Conservation (phyloP, 2,329 filamentous ascomycete species). For the Celoporthe dispersa region DNA sequence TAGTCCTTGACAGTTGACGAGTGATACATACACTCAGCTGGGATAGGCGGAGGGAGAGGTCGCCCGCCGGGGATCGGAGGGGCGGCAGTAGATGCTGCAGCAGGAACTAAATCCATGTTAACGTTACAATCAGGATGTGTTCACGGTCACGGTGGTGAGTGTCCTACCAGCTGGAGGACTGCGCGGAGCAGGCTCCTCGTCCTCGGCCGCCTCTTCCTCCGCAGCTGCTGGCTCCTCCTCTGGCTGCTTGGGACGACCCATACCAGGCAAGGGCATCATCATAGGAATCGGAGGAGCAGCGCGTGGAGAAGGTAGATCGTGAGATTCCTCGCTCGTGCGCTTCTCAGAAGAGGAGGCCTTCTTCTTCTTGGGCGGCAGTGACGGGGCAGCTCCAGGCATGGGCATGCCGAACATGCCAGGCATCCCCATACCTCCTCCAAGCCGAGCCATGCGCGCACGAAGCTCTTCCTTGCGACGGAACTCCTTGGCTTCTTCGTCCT, state of each 20-base stretch:
- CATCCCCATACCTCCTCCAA: conserved; percentile 98
- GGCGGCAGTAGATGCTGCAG: conserved; percentile 38
- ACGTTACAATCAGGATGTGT: conserved; percentile 29
- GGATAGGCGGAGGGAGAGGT: conserved; percentile 62
- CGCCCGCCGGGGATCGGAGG: conserved; percentile 56
- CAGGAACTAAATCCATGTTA: conserved; percentile 38
- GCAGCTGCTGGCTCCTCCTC: conserved; percentile 49
- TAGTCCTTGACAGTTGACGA: conserved; percentile 7
- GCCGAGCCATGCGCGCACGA: conserved; percentile 94
- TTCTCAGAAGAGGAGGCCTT: conserved; percentile 49
- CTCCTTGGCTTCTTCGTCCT: conserved; percentile 88
- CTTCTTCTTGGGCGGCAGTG: conserved; percentile 60
- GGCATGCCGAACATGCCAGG: conserved; percentile 87
- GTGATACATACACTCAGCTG: conserved; percentile 61
- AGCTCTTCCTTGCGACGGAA: conserved; percentile 83
- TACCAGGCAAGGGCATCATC: conserved; percentile 72
- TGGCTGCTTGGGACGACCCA: conserved; percentile 63
- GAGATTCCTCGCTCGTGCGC: conserved; percentile 48
- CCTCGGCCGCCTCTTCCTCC: conserved; percentile 46
- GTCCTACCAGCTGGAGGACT: conserved; percentile 30
- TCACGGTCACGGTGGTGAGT: conserved; percentile 34
- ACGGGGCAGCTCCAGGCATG: conserved; percentile 53
- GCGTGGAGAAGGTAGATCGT: conserved; percentile 49
- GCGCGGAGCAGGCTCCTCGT: conserved; percentile 41
- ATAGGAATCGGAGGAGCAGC: conserved; percentile 59